phyloP scores from a whole-genome alignment of 179 eudicot genomes.

The Corrigiola litoralis region DNA sequence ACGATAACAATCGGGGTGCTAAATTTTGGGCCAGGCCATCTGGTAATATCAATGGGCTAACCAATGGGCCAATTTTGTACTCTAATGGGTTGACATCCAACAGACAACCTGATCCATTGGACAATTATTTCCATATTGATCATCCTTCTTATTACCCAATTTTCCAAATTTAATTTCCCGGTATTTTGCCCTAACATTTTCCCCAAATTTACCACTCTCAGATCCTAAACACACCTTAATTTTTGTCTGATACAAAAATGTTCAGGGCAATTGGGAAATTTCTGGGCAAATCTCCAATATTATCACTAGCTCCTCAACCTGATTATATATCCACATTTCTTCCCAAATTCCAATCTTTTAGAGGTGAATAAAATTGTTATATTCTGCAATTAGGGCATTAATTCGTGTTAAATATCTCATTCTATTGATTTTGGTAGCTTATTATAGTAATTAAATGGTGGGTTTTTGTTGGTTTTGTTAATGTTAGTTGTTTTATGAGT shows the following conservation, averaged over 20 bases:
- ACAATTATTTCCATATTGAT: too few relatives aligned
- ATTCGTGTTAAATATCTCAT: too few relatives aligned
- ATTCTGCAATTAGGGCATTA: neutral
- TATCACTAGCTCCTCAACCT: neutral
- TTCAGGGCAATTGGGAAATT: constrained; percentile 19
- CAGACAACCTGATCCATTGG: too few relatives aligned
- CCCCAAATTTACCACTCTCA: neutral
- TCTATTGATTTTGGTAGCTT: neutral
- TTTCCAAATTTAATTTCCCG: too few relatives aligned
- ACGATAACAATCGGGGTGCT: too few relatives aligned
- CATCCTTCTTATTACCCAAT: too few relatives aligned
- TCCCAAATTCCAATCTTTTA: constrained; percentile 7
- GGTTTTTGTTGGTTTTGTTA: neutral
- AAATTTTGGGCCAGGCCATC: too few relatives aligned
- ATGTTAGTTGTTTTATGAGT: neutral
- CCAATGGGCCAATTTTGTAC: too few relatives aligned
- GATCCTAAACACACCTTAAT: neutral
- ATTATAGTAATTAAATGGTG: neutral
- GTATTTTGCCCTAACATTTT: too few relatives aligned
- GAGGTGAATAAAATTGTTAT: constrained; percentile 14
- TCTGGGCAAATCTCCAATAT: constrained; percentile 9
- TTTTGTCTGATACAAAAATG: constrained; percentile 3
- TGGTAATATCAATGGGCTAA: too few relatives aligned
- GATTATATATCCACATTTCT: neutral
- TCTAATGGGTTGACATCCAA: too few relatives aligned